A percentile compares a stretch with the other conserved stretches of the same genome.
These are phyloP conservation scores for Coemansia javaensis DNA, from an alignment of 192 early-diverging fungal species.

Conservation along the genomic window DNA sequence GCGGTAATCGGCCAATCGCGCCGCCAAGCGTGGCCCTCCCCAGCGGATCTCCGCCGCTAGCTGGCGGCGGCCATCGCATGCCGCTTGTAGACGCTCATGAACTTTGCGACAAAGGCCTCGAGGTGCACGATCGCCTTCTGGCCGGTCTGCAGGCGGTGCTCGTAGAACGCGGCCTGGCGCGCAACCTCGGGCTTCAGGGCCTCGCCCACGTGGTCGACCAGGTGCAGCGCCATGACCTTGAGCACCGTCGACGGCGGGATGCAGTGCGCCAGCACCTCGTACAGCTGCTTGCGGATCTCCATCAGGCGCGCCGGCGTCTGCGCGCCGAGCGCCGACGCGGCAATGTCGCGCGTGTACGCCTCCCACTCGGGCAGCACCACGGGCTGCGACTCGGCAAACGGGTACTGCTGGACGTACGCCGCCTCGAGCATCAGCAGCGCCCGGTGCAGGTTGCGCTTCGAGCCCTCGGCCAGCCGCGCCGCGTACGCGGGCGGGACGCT, in stretches of 20 bases:
- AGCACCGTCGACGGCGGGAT: conserved; percentile 79
- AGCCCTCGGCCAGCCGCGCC: conserved; percentile 59
- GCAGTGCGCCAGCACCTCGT: conserved; percentile 86
- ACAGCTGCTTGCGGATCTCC: conserved; percentile 68
- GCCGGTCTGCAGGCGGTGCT: conserved; percentile 80
- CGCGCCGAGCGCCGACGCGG: conserved; percentile 61
- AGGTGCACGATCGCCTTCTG: conserved; percentile 92
- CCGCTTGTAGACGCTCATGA: conserved; percentile 89
- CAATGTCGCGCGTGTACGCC: conserved; percentile 64
- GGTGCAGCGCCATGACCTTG: conserved; percentile 69
- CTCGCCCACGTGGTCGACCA: conserved; percentile 65
- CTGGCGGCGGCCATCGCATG: conserved; percentile 48
- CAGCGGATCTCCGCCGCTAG: not conserved
- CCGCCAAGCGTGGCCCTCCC: too few relatives aligned
- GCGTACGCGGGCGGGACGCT: conserved; percentile 61
- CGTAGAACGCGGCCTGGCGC: conserved; percentile 78
- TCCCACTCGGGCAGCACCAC: conserved; percentile 86
- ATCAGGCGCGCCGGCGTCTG: conserved; percentile 74
- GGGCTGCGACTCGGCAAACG: conserved; percentile 49
- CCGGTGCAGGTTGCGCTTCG: conserved; percentile 78
- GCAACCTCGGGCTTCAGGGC: conserved; percentile 64
- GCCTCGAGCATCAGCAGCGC: conserved; percentile 91
- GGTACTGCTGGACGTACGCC: conserved; percentile 64
- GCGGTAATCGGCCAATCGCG: too few relatives aligned
- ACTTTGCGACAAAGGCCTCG: conserved; percentile 86